These are phyloP conservation scores for Colletotrichum sp. DNA, from an alignment of 2,329 filamentous ascomycete genomes.

Conservation along the genomic window DNA sequence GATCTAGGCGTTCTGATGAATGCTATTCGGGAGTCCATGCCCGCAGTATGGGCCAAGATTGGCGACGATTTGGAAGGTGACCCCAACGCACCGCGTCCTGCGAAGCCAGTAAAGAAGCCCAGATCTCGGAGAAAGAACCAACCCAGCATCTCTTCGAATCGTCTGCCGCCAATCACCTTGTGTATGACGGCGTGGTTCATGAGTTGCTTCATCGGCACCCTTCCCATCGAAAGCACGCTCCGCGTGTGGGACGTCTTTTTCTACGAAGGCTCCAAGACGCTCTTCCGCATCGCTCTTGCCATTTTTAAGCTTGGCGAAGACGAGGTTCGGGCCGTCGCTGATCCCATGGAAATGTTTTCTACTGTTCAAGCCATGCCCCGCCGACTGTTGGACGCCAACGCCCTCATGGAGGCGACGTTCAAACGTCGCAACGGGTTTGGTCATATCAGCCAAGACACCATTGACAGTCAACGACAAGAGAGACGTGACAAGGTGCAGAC, in stretches of 20 bases:
- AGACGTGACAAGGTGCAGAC: slow-evolving; percentile 61
- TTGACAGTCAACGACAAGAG: slow-evolving; percentile 78
- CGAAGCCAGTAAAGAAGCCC: slow-evolving; percentile 27
- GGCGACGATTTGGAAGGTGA: slow-evolving; percentile 73
- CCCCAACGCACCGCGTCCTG: slow-evolving; percentile 37
- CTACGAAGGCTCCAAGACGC: slow-evolving; percentile 91
- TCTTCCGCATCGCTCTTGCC: slow-evolving; percentile 89
- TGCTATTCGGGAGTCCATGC: slow-evolving; percentile 81
- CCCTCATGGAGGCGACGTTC: slow-evolving; percentile 83
- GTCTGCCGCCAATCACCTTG: slow-evolving; percentile 87
- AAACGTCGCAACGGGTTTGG: slow-evolving; percentile 80
- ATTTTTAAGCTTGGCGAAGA: slow-evolving; percentile 89
- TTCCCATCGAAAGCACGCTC: slow-evolving; percentile 90
- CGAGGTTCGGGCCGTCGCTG: slow-evolving; percentile 78
- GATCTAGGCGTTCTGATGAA: slow-evolving; percentile 94
- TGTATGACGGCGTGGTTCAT: slow-evolving; percentile 98
- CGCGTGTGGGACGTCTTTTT: slow-evolving; percentile 97
- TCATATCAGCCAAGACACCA: slow-evolving; percentile 79
- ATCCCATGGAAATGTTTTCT: slow-evolving; percentile 96
- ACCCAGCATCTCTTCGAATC: slow-evolving; percentile 47
- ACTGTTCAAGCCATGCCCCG: slow-evolving; percentile 89
- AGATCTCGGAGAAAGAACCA: slow-evolving; percentile 45
- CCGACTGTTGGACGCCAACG: slow-evolving; percentile 80
- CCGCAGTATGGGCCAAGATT: slow-evolving; percentile 86
- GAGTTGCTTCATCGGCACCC: slow-evolving; percentile 92